A percentile compares a stretch with the other conserved stretches of the same genome.
phyloP scores from a whole-genome alignment of 257 asterid species.

The Solanum chmielewskii region DNA sequence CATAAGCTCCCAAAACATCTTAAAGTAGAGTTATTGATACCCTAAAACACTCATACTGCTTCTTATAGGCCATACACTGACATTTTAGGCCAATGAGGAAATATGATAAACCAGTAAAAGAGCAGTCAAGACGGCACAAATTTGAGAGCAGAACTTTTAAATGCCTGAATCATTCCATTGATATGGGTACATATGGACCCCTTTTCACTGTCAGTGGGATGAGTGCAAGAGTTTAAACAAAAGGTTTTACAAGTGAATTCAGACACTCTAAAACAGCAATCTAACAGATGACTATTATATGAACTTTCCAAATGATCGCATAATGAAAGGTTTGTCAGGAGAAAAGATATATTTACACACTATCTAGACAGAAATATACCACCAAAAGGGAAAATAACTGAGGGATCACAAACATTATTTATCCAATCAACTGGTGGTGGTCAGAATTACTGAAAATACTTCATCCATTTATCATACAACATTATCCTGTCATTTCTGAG shows the following conservation, averaged over 20 bases:
- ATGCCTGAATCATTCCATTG: background rate
- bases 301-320: background rate
- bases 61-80: background rate
- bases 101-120: background rate
- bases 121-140: background rate
- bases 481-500: background rate
- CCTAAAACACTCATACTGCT: background rate
- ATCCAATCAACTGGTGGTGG: background rate
- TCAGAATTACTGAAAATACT: background rate
- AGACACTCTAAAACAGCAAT: background rate
- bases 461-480: background rate
- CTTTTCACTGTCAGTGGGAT: background rate
- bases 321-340: background rate
- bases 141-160: background rate
- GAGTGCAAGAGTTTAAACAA: background rate
- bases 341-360: background rate
- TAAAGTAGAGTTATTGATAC: background rate
- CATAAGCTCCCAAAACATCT: constrained; percentile 1
- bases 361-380: background rate
- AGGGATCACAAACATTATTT: background rate
- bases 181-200: background rate
- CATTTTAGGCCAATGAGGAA: background rate
- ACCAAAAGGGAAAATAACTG: background rate
- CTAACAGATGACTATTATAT: background rate
- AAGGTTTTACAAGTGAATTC: background rate